Evolutionary conservation across 129 eudicot genomes (phyloP), one percentile per base, ranked within the genome.

Genomic region (Smallanthus sonchifolius): DNA sequence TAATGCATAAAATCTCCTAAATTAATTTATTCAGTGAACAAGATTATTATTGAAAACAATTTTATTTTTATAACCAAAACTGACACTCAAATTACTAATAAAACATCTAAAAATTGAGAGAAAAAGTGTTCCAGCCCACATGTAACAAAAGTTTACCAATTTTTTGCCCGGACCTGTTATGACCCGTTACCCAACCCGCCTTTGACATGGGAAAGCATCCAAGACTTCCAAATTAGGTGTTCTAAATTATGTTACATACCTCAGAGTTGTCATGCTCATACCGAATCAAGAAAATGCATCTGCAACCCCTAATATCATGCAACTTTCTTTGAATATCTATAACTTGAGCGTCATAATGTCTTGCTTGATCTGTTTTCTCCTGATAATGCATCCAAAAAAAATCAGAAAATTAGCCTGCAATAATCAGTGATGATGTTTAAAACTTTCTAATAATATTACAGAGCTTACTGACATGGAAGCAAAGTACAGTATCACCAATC

Each of bases 281-380:
- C 19, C 85, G 85, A 66, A 93, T 74, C 75, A 71, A 75, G 83
- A 87, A 93, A 64, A 84, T 48, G 81, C 97, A 93, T 75, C 97
- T 77, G 86, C 98, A 90, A 44, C 97, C 98, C 77, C 97, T 83
- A 65, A 88, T 83, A 78, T 93, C 98, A 81, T 93, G 98, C 89
- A 78, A 70, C 71, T 79, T 88, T 67, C 91, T 77, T 65, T 84
- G 86, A 67, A 90, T 75, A 38, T 84, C 84, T 4, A 86, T 14
- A 75, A 93, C 82, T 71, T 75, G 87, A 52, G 92, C 98, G 70
- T 93, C 98, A 62, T 84, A 86, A 55, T 93, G 83, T 73, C 84
- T 84, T 65, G 97, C 89, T 38, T 75, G 81, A 63, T 93, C 96
- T 63, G 80, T 76, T 66, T 81, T 79, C 81, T 93, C 98, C 98